A percentile compares a stretch with the other conserved stretches of the same genome.
phyloP scores from a whole-genome alignment of 306 rosid genomes.

The Pterocarpus macrocarpus region DNA sequence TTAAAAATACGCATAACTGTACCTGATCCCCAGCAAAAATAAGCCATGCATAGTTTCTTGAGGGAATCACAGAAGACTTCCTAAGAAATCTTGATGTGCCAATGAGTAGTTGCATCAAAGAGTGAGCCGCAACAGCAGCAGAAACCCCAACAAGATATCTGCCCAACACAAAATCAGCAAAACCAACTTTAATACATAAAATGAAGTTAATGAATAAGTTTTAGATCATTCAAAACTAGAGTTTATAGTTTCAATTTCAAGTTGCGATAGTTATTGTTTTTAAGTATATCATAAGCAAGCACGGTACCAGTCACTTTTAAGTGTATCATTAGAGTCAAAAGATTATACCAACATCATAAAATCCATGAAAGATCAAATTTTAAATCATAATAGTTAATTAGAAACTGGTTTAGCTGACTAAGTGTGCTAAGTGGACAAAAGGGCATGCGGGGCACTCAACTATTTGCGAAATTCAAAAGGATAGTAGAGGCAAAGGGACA shows the following conservation, averaged over 20 bases:
- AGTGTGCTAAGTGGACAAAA: conserved; percentile 18
- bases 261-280: background rate
- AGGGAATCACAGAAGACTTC: conserved; percentile 67
- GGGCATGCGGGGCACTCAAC: conserved; percentile 34
- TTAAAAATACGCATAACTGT: background rate
- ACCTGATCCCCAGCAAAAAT: conserved; percentile 93
- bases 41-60: conserved; percentile 87
- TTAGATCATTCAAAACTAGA: conserved; percentile 20
- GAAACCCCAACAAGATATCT: conserved; percentile 85
- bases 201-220: conserved; percentile 2
- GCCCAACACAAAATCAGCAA: conserved; percentile 44
- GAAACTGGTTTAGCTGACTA: background rate
- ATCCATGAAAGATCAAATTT: conserved; percentile 12
- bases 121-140: conserved; percentile 79
- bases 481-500: conserved; percentile 26
- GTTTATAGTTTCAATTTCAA: background rate
- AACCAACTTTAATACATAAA: background rate
- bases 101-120: conserved; percentile 76
- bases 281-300: background rate
- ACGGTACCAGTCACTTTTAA: background rate
- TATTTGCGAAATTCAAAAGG: background rate
- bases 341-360: background rate
- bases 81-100: conserved; percentile 68
- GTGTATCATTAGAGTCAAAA: background rate
- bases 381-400: background rate